phyloP scores from a whole-genome alignment of 73 alveolate species.

The Blepharisma japonicum region DNA sequence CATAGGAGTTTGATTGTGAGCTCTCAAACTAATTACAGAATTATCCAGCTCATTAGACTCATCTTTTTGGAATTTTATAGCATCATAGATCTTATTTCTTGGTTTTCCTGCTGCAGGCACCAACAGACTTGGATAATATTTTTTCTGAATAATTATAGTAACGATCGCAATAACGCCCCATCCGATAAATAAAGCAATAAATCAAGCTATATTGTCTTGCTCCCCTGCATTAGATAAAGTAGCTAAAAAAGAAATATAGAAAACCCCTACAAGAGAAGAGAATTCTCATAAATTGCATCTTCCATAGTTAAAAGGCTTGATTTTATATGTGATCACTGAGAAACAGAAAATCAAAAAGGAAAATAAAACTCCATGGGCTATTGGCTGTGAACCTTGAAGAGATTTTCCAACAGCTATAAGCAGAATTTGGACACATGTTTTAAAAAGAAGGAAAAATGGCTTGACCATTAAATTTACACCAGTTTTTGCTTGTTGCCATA shows the following conservation, averaged over 20 bases:
- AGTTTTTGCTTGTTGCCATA: conserved; percentile 31
- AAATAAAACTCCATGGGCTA: conserved; percentile 29
- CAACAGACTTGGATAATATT: not conserved
- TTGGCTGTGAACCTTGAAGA: not conserved
- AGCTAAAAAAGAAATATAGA: conserved; percentile 20
- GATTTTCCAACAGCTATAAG: conserved; percentile 9
- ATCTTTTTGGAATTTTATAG: too few relatives aligned
- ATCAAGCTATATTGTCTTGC: conserved; percentile 23
- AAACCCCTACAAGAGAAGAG: not conserved
- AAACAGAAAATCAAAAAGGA: not conserved
- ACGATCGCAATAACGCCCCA: not conserved
- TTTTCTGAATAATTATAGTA: conserved; percentile 19
- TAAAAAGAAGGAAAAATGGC: conserved; percentile 32
- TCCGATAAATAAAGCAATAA: conserved; percentile 21
- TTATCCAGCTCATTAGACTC: too few relatives aligned
- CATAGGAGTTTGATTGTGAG: too few relatives aligned
- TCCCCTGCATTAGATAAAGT: not conserved
- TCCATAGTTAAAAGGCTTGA: conserved; percentile 27
- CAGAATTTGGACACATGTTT: conserved; percentile 27
- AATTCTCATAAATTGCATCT: conserved; percentile 32
- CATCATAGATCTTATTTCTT: not conserved
- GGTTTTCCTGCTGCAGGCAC: conserved; percentile 19
- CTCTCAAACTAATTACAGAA: too few relatives aligned
- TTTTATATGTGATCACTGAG: not conserved
- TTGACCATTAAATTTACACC: conserved; percentile 22